These are phyloP conservation scores for Leishmania aethiopica DNA, from an alignment of 208 protist species.

Conservation along the genomic window DNA sequence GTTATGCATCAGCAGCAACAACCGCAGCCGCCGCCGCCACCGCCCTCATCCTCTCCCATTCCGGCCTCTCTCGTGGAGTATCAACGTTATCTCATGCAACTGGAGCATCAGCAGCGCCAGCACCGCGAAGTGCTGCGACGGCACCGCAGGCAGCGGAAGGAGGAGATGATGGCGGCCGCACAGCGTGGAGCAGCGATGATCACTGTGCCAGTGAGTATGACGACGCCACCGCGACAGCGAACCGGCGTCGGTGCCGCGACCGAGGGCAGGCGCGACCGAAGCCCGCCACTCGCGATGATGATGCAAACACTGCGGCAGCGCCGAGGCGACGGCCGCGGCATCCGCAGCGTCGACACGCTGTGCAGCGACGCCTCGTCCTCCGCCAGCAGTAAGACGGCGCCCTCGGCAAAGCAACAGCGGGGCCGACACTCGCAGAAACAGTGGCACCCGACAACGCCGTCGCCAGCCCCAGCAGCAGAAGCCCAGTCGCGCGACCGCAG, in stretches of 20 bases:
- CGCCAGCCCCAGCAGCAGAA: neutral
- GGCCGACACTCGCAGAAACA: neutral
- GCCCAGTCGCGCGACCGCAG: neutral
- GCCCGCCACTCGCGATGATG: constrained; percentile 33
- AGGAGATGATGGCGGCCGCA: neutral
- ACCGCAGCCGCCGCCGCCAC: constrained; percentile 16
- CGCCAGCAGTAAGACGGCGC: neutral
- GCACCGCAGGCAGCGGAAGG: constrained; percentile 16
- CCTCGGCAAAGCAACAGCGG: neutral
- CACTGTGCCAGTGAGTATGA: neutral
- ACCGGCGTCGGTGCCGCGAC: neutral
- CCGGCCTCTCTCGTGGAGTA: constrained; percentile 34
- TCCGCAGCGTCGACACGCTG: neutral
- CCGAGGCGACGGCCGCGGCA: neutral
- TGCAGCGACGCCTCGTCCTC: neutral
- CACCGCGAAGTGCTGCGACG: constrained; percentile 45
- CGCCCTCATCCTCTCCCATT: constrained; percentile 32
- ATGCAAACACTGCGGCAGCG: constrained; percentile 12
- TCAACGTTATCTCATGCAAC: constrained; percentile 34
- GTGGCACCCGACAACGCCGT: too few species aligned
- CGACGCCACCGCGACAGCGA: constrained; percentile 4
- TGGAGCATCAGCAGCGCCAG: constrained; percentile 46
- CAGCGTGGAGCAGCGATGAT: neutral
- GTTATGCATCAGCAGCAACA: constrained; percentile 4
- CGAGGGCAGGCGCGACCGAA: constrained; percentile 18